A percentile compares a stretch with the other conserved stretches of the same genome.
These are phyloP conservation scores for Exobasidium cylindrosporum DNA, from an alignment of 1,284 basidiomycete genomes.

Conservation along the genomic window DNA sequence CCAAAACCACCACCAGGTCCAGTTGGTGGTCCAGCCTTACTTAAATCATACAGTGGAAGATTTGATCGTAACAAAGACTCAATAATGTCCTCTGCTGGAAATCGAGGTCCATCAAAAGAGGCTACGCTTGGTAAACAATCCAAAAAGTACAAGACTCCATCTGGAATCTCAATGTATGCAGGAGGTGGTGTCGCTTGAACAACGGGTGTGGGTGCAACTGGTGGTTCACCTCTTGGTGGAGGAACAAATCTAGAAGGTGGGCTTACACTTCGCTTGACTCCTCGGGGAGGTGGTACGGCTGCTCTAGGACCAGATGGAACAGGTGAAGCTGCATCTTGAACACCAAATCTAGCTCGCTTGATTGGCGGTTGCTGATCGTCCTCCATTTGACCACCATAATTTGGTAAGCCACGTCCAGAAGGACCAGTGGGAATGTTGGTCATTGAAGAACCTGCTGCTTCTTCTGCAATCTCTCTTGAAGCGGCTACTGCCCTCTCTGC, in stretches of 20 bases:
- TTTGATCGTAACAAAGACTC: conserved; percentile 36
- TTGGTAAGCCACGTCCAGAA: neutral
- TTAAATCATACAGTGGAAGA: conserved; percentile 19
- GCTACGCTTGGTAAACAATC: conserved; percentile 28
- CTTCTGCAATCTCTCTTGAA: conserved; percentile 2
- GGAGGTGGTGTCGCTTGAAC: conserved; percentile 14
- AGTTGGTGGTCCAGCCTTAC: neutral
- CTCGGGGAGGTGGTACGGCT: conserved; percentile 8
- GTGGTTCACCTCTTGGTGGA: conserved; percentile 1
- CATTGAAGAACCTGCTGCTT: neutral
- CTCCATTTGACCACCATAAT: neutral
- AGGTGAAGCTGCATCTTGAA: neutral
- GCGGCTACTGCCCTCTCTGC: conserved; percentile 14
- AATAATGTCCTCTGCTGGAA: conserved; percentile 37
- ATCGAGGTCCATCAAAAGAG: conserved; percentile 34
- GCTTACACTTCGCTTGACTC: neutral
- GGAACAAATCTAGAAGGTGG: conserved; percentile 6
- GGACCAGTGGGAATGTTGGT: neutral
- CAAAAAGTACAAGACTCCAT: conserved; percentile 36
- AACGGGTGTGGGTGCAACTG: neutral
- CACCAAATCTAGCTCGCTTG: neutral
- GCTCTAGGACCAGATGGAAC: neutral
- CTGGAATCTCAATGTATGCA: conserved; percentile 28
- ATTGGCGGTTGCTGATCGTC: neutral
- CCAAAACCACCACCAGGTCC: neutral